phyloP scores from a whole-genome alignment of 1,139 yeast genomes.

The Yamadazyma triangularis region DNA sequence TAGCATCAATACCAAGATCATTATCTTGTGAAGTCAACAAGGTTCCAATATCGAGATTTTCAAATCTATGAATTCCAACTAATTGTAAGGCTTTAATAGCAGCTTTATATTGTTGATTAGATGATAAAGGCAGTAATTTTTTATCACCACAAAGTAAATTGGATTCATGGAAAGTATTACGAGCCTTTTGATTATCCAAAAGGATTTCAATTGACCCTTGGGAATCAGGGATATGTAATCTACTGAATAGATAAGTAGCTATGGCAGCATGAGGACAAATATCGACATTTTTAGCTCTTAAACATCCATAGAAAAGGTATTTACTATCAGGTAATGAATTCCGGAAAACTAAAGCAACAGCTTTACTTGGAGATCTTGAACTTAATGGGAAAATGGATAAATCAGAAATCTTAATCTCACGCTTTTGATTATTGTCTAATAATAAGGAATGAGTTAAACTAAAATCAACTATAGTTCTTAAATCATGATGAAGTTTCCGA shows the following conservation, averaged over 20 bases:
- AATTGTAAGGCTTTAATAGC: constrained; percentile 18
- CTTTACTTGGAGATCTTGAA: constrained; percentile 5
- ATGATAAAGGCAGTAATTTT: constrained; percentile 19
- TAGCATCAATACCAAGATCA: background rate
- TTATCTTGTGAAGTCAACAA: constrained; percentile 16
- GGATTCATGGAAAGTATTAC: constrained; percentile 15
- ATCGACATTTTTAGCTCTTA: constrained; percentile 24
- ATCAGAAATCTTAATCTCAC: constrained; percentile 18
- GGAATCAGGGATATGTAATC: constrained; percentile 29
- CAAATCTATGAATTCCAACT: constrained; percentile 17
- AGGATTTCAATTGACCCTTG: constrained; percentile 21
- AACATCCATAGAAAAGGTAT: constrained; percentile 18
- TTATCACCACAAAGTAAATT: constrained; percentile 24
- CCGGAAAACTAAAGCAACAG: constrained; percentile 9
- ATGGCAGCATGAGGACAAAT: constrained; percentile 28
- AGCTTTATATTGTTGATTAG: constrained; percentile 27
- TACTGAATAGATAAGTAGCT: constrained; percentile 24
- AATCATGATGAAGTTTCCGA: constrained; percentile 18
- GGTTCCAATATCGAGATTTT: constrained; percentile 17
- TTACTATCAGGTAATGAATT: constrained; percentile 5
- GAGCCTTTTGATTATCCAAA: constrained; percentile 1
- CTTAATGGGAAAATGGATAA: constrained; percentile 11
- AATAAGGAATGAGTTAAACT: constrained; percentile 13
- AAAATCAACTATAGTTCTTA: constrained; percentile 26
- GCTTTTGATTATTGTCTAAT: constrained; percentile 3